phyloP scores from a whole-genome alignment of 331 rosid species.

The Cydonia oblonga region DNA sequence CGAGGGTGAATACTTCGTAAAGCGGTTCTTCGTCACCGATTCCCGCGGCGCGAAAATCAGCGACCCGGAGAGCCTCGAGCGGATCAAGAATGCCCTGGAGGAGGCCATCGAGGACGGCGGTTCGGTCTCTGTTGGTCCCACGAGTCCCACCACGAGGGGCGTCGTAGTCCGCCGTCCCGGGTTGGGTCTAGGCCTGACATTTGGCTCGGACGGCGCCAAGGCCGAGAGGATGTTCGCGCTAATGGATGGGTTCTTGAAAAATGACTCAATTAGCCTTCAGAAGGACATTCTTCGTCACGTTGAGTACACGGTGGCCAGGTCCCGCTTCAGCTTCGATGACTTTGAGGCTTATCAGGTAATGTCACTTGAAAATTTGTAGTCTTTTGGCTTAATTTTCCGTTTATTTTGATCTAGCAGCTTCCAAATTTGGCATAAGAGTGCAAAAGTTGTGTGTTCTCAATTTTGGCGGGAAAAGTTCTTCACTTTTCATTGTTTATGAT shows the following conservation, averaged over 20 bases:
- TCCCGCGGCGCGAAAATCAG: constrained; percentile 45
- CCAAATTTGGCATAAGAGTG: not conserved
- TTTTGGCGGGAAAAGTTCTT: constrained; percentile 6
- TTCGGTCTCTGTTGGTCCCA: constrained; percentile 16
- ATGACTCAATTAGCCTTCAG: constrained; percentile 58
- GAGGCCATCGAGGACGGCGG: constrained; percentile 41
- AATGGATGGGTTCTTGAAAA: constrained; percentile 61
- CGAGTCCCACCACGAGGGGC: constrained; percentile 22
- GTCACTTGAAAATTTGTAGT: not conserved
- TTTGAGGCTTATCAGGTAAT: constrained; percentile 68
- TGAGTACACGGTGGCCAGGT: constrained; percentile 66
- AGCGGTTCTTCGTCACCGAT: constrained; percentile 54
- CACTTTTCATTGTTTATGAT: not conserved
- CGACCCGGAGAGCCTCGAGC: constrained; percentile 33
- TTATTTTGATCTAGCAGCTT: not conserved
- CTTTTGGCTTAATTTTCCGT: not conserved
- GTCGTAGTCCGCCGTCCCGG: constrained; percentile 51
- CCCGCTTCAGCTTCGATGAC: constrained; percentile 63
- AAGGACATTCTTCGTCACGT: constrained; percentile 62
- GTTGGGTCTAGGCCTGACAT: constrained; percentile 22
- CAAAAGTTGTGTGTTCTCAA: not conserved
- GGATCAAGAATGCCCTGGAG: constrained; percentile 46
- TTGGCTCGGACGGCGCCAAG: constrained; percentile 21
- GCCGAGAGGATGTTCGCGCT: constrained; percentile 58
- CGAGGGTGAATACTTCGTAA: constrained; percentile 45